A percentile compares a stretch with the other conserved stretches of the same genome.
Evolutionary conservation across 495 filamentous ascomycete genomes (phyloP).

Genomic region (Neurospora sp.): DNA sequence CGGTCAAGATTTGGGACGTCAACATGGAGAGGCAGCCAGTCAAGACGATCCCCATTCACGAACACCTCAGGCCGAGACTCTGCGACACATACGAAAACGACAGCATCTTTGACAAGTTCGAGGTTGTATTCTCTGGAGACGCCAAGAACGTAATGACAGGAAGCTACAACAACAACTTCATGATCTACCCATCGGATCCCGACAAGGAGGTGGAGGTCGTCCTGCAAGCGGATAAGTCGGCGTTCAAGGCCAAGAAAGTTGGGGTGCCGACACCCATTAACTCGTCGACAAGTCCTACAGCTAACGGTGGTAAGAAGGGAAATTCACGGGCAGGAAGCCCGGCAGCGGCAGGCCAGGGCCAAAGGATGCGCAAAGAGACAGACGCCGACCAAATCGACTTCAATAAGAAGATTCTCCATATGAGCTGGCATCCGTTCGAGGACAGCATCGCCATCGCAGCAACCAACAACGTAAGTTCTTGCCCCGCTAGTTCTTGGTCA

Average conservation of each 20-base stretch:
- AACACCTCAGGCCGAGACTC: constrained; percentile 85
- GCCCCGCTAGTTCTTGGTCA: not conserved
- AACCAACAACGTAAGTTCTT: constrained; percentile 85
- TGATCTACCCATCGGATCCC: constrained; percentile 97
- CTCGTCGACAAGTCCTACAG: constrained; percentile 57
- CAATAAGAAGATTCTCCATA: constrained; percentile 99
- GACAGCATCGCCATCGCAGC: constrained; percentile 99
- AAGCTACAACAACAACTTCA: constrained; percentile 99
- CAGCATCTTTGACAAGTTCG: constrained; percentile 99
- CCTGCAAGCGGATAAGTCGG: constrained; percentile 93
- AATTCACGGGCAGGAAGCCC: constrained; percentile 83
- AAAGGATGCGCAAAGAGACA: constrained; percentile 96
- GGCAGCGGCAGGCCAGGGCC: constrained; percentile 70
- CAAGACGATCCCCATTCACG: constrained; percentile 98
- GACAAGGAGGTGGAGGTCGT: constrained; percentile 96
- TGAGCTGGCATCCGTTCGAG: constrained; percentile 99
- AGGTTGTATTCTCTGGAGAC: constrained; percentile 97
- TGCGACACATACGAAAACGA: constrained; percentile 99
- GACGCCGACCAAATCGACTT: constrained; percentile 99
- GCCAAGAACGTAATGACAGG: constrained; percentile 99
- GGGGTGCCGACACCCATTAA: constrained; percentile 97
- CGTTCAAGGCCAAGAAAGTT: constrained; percentile 99
- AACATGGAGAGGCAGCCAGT: constrained; percentile 96
- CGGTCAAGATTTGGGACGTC: constrained; percentile 99
- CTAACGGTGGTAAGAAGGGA: constrained; percentile 67